These are phyloP conservation scores for Myriosclerotinia duriaeana DNA, from an alignment of 2,329 filamentous ascomycete genomes.

Conservation along the genomic window DNA sequence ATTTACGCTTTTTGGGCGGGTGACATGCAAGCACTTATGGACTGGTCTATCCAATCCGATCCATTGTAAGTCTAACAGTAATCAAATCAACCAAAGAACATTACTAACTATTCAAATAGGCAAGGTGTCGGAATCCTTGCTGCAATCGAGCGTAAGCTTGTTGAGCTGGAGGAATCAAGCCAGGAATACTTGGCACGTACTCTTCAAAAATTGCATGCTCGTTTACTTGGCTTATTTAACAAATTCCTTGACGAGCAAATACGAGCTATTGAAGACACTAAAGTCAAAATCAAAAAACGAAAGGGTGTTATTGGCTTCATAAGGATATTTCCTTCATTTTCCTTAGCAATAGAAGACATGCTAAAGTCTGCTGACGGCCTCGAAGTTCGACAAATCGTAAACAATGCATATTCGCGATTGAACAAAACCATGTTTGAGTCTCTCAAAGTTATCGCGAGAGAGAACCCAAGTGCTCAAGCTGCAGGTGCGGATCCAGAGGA, in stretches of 20 bases:
- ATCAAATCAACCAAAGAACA: not conserved
- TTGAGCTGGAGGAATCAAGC: slow-evolving; percentile 81
- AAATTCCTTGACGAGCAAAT: slow-evolving; percentile 95
- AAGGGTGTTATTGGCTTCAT: slow-evolving; percentile 96
- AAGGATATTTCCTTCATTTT: slow-evolving; percentile 86
- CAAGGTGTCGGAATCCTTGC: slow-evolving; percentile 88
- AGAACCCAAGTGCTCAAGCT: slow-evolving; percentile 55
- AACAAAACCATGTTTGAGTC: slow-evolving; percentile 97
- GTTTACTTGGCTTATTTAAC: slow-evolving; percentile 72
- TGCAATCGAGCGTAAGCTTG: slow-evolving; percentile 74
- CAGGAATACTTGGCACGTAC: slow-evolving; percentile 85
- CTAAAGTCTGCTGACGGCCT: slow-evolving; percentile 60
- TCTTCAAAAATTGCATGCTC: slow-evolving; percentile 75
- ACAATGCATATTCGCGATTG: slow-evolving; percentile 83
- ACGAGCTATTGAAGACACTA: slow-evolving; percentile 93
- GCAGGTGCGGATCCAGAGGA: slow-evolving; percentile 69
- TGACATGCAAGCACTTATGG: slow-evolving; percentile 75
- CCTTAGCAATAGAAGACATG: slow-evolving; percentile 81
- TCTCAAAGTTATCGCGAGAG: slow-evolving; percentile 85
- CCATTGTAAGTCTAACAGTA: slow-evolving; percentile 64
- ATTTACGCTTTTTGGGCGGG: slow-evolving; percentile 79
- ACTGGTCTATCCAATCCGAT: slow-evolving; percentile 80
- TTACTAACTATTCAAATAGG: slow-evolving; percentile 45
- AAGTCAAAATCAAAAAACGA: slow-evolving; percentile 98
- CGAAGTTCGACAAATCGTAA: slow-evolving; percentile 73